Base-by-base conservation (phyloP, 2,329 filamentous ascomycete species). In the Remersonia thermophila region DNA sequence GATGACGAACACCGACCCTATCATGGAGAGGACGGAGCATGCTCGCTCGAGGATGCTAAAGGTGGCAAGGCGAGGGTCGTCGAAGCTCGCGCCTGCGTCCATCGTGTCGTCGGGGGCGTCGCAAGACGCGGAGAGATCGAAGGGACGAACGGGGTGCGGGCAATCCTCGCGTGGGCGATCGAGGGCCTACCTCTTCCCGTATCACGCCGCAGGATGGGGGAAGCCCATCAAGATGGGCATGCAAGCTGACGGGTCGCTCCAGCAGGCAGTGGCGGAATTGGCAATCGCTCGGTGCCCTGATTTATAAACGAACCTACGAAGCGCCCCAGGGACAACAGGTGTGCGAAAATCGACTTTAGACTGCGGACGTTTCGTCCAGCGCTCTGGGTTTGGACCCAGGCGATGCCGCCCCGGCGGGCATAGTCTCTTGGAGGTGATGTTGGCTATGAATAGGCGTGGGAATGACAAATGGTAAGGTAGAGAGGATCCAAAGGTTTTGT, bases 1-100 rank as follows among this genome's bases (percentile, higher is more conserved):
- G 36, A 89, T 74, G 50, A 86, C 80, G 53, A 87, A 74, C 23
- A 77, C 47, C 30, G 77, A 82, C 38, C 81, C 83, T 2, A 80
- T 35, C 1, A 91, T 55, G 1, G 83, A 89, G 30, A 87, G 57
- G 7, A 77, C 66, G 0, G 83, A 87, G 51, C 77, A 75, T 12
- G 70, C 61, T 33, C 83, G 69, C 55, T 85, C 81, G 32, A 81
- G 69, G 38, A 69, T 56, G 43, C 63, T 71, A 44, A 87, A 67
- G 30, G 67, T 66, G 25, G 60, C 49, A 35, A 41, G 14, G 4
- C 40, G 29, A 18, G 30, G 12, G 7, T 29, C 26, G 3, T 33
- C 3, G 7, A 39, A 29, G 16, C 37, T 36, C 5, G 45, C 28
- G 18, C 37, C 17, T 28, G 13, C 16, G 20, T 31, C 28, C 44